Percentiles rank a stretch among this genome's conserved stretches.
phyloP scores from a whole-genome alignment of 2,329 filamentous ascomycete genomes.

The Fusarium mexicanum region DNA sequence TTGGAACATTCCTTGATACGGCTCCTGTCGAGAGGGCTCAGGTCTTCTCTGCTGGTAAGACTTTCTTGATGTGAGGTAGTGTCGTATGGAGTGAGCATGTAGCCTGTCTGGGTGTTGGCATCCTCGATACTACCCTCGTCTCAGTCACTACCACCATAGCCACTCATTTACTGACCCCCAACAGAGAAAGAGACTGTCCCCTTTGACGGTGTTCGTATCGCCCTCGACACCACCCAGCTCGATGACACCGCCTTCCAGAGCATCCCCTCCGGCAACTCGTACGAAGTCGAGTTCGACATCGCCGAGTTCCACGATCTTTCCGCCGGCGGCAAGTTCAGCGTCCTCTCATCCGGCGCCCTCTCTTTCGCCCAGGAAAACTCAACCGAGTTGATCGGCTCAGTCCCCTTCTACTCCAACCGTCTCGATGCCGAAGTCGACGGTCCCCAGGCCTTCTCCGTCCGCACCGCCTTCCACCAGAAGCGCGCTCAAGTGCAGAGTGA shows the following conservation, averaged over 20 bases:
- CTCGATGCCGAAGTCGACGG: constrained; percentile 67
- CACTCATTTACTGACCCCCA: not conserved
- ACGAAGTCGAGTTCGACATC: constrained; percentile 64
- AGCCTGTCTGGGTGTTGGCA: not conserved
- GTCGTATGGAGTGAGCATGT: not conserved
- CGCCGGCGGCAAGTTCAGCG: constrained; percentile 62
- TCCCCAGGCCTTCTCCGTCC: constrained; percentile 59
- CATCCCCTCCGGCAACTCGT: constrained; percentile 59
- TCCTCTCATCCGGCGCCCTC: constrained; percentile 66
- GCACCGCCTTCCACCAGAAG: constrained; percentile 59
- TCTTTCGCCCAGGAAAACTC: constrained; percentile 62
- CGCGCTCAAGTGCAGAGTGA: constrained; percentile 62
- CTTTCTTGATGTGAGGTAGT: no score
- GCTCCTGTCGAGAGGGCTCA: constrained; percentile 63
- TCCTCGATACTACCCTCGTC: not conserved
- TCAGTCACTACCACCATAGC: not conserved
- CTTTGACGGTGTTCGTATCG: constrained; percentile 65
- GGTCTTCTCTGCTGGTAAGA: constrained; percentile 57
- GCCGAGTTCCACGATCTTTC: constrained; percentile 64
- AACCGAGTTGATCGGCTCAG: constrained; percentile 62
- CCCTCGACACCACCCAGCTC: constrained; percentile 56
- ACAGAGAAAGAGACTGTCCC: constrained; percentile 53
- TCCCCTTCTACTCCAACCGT: constrained; percentile 68
- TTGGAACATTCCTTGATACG: constrained; percentile 63
- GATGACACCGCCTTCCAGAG: constrained; percentile 60